These are phyloP conservation scores for Oidiodendron maius DNA, from an alignment of 495 filamentous ascomycete genomes.

Conservation along the genomic window DNA sequence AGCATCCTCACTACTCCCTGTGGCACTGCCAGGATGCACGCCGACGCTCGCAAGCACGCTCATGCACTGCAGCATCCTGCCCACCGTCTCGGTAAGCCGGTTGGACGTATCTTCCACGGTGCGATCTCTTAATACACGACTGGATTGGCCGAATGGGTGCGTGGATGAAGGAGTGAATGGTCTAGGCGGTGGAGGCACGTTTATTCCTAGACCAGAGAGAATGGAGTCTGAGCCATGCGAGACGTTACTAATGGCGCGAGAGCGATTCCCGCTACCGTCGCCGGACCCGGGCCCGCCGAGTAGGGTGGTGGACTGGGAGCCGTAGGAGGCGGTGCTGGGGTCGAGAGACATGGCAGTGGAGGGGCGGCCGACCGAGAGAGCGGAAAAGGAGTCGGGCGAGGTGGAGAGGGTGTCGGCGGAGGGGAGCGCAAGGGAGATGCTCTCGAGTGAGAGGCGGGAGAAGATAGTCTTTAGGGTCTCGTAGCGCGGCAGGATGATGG, in stretches of 20 bases:
- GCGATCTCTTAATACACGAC: slow-evolving; percentile 23
- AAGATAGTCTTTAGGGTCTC: slow-evolving; percentile 85
- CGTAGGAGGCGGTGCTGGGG: slow-evolving; percentile 63
- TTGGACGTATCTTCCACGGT: slow-evolving; percentile 61
- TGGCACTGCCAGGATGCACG: neutral
- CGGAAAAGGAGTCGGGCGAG: slow-evolving; percentile 20
- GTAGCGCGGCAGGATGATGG: slow-evolving; percentile 77
- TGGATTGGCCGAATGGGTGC: slow-evolving; percentile 24
- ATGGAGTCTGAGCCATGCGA: slow-evolving; percentile 48
- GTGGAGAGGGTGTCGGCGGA: slow-evolving; percentile 15
- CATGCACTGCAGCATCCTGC: slow-evolving; percentile 94
- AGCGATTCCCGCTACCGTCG: slow-evolving; percentile 41
- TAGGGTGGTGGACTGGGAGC: slow-evolving; percentile 65
- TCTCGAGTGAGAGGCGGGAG: slow-evolving; percentile 79
- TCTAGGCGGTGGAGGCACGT: slow-evolving; percentile 32
- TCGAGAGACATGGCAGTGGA: slow-evolving; percentile 68
- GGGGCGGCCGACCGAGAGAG: slow-evolving; percentile 37
- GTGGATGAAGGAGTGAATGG: slow-evolving; percentile 44
- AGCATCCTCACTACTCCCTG: slow-evolving; percentile 31
- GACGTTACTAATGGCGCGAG: slow-evolving; percentile 83
- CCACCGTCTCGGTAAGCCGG: slow-evolving; percentile 87
- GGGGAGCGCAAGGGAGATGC: slow-evolving; percentile 8
- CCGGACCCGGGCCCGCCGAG: slow-evolving; percentile 54
- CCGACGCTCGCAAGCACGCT: slow-evolving; percentile 75
- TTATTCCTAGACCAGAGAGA: slow-evolving; percentile 25